Percentiles rank a stretch among this genome's conserved stretches.
Evolutionary conservation across 1,284 basidiomycete genomes (phyloP).

Genomic region (Gymnopus androsaceus): DNA sequence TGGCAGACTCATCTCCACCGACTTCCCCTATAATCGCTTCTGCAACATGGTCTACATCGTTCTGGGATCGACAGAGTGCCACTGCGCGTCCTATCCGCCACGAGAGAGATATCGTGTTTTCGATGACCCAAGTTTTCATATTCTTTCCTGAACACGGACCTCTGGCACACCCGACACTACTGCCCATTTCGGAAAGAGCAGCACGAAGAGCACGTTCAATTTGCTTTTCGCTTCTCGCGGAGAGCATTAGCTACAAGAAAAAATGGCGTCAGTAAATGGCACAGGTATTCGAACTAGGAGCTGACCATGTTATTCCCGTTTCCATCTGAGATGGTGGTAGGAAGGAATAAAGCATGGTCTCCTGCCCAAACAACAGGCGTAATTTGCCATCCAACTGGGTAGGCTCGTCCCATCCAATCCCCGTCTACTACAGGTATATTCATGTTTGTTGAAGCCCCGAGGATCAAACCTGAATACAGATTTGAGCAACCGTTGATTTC

Average conservation of each 20-base stretch:
- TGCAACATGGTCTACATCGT: conserved; percentile 48
- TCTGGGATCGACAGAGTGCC: conserved; percentile 41
- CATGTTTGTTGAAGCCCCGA: conserved; percentile 36
- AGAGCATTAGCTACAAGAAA: conserved; percentile 34
- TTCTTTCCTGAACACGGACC: conserved; percentile 22
- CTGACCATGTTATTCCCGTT: conserved; percentile 39
- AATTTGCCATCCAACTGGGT: conserved; percentile 34
- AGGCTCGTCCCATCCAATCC: conserved; percentile 55
- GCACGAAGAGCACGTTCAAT: conserved; percentile 37
- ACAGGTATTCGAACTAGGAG: neutral
- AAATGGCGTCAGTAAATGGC: neutral
- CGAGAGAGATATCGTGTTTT: conserved; percentile 54
- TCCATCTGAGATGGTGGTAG: conserved; percentile 36
- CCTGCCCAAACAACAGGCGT: conserved; percentile 43
- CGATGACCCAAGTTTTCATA: conserved; percentile 34
- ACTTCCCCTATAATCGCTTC: conserved; percentile 49
- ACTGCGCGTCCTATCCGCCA: conserved; percentile 60
- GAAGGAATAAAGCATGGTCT: conserved; percentile 32
- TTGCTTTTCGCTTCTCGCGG: conserved; percentile 32
- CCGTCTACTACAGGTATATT: conserved; percentile 40
- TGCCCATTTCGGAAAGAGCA: conserved; percentile 45
- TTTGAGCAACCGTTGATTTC: neutral
- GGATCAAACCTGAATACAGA: conserved; percentile 36
- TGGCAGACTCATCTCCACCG: conserved; percentile 41
- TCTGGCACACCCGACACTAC: conserved; percentile 25